Evolutionary conservation across 2,329 filamentous ascomycete genomes (phyloP).

Genomic region (Apiospora malaysiana): DNA sequence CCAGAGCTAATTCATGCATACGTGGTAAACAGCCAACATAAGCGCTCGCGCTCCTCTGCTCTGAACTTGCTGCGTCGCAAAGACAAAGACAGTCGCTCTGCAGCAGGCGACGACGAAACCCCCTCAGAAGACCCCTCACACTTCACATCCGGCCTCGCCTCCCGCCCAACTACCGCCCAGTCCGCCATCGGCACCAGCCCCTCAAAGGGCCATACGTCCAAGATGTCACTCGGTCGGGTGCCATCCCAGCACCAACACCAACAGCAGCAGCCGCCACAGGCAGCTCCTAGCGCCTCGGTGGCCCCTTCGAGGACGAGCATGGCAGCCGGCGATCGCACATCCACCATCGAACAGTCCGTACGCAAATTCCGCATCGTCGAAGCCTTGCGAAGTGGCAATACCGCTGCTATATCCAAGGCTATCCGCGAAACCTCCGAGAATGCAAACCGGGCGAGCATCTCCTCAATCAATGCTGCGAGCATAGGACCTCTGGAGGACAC

Average conservation of each 20-base stretch:
- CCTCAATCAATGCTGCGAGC: slow-evolving; percentile 53
- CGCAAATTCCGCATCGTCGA: slow-evolving; percentile 95
- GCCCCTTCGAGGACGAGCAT: slow-evolving; percentile 1
- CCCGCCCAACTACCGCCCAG: slow-evolving; percentile 41
- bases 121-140: slow-evolving; percentile 54
- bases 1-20: slow-evolving; percentile 23
- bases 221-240: slow-evolving; percentile 53
- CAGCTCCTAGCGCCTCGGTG: slow-evolving; percentile 5
- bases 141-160: slow-evolving; percentile 39
- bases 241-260: slow-evolving; percentile 40
- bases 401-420: slow-evolving; percentile 84
- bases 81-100: slow-evolving; percentile 46
- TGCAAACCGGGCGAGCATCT: slow-evolving; percentile 61
- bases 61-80: slow-evolving; percentile 61
- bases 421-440: slow-evolving; percentile 70
- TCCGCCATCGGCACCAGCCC: slow-evolving; percentile 44
- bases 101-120: slow-evolving; percentile 52
- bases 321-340: slow-evolving; percentile 14
- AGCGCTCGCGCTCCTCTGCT: slow-evolving; percentile 58
- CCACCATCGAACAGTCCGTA: slow-evolving; percentile 81
- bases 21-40: slow-evolving; percentile 46
- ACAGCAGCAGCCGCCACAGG: background rate
- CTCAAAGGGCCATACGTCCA: slow-evolving; percentile 50
- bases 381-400: slow-evolving; percentile 88
- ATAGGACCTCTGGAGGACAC: slow-evolving; percentile 73